Evolutionary conservation across 2,329 filamentous ascomycete species (phyloP), one percentile per base, ranked within the genome.

Genomic region (Coniosporium tulheliwenetii): DNA sequence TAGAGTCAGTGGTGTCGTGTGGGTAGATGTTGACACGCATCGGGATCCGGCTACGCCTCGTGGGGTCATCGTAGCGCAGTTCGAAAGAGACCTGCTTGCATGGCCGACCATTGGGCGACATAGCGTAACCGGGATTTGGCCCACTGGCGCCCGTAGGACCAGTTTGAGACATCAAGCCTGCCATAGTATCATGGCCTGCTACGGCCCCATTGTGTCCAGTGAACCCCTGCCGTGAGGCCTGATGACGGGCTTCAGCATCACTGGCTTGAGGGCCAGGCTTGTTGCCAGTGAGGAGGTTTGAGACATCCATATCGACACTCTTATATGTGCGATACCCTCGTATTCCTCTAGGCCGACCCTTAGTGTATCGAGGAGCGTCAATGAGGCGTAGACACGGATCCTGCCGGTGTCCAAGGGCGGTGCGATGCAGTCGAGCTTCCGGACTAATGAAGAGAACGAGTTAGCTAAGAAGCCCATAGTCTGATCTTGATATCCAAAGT

Each of bases 1-100:
- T 98, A 31, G 87, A 95, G 58, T 96, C 89, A 15, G 89, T 96
- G 40, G 85, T 87, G 67, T 98, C 91, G 62, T 96, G 87, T 37
- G 85, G 85, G 55, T 81, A 94, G 51, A 98, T 95, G 55, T 93
- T 83, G 41, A 89, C 82, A 53, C 82, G 72, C 75, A 89, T 79
- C n/a, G 83, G 82, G 49, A 87, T 69, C 55, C 83, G 79, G 63
- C 81, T 81, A 51, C 77, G 75, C 51, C 75, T 76, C 56, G 80
- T 74, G 45, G 77, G 75, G 51, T 82, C 74, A 41, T 73, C 69
- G 51, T 82, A 76, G 50, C 85, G 69, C 41, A 86, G 71, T 61
- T 85, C 79, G 62, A 89, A 87, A 66, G 80, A 74, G 64, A 87
- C 79, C 55, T 79, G 79, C 69, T 86, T 87, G 47, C 76, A 73